phyloP scores from a whole-genome alignment of 2,329 filamentous ascomycete genomes.

The Ophiostoma triangulosporum region DNA sequence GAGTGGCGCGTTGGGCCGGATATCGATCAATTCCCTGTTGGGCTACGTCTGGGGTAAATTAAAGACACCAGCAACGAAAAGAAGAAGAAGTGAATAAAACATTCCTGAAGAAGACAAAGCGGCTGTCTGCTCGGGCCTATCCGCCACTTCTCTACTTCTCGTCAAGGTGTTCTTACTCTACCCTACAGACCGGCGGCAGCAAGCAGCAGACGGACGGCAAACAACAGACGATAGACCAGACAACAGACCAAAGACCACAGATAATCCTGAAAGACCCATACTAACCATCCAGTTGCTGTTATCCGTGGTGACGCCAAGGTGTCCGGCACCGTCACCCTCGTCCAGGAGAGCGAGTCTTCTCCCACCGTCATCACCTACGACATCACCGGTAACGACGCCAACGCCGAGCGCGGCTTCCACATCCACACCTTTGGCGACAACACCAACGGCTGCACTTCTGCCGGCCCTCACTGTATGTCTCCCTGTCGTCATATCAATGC shows the following conservation, averaged over 20 bases:
- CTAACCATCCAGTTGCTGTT: conserved; percentile 61
- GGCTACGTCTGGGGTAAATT: background rate
- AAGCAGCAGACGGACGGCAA: no score
- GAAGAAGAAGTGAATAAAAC: background rate
- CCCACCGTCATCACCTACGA: conserved; percentile 85
- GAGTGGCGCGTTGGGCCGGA: conserved; percentile 4
- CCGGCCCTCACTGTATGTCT: conserved; percentile 77
- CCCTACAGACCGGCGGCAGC: no score
- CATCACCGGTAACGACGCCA: conserved; percentile 83
- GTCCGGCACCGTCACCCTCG: conserved; percentile 85
- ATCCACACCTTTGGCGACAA: conserved; percentile 99
- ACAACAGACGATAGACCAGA: no score
- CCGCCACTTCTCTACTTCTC: no score
- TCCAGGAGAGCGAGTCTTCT: conserved; percentile 71
- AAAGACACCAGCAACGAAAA: background rate
- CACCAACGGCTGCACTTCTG: conserved; percentile 98
- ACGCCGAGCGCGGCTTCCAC: conserved; percentile 96
- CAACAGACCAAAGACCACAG: no score
- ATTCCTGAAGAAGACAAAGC: background rate
- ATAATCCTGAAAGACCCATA: background rate
- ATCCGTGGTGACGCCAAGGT: conserved; percentile 97
- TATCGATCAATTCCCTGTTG: conserved; percentile 3
- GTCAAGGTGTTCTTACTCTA: no score
- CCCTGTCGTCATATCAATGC: background rate
- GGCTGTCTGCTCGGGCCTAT: no score